These are phyloP conservation scores for Boletus edulis DNA, from an alignment of 768 basidiomycete genomes.

Conservation along the genomic window DNA sequence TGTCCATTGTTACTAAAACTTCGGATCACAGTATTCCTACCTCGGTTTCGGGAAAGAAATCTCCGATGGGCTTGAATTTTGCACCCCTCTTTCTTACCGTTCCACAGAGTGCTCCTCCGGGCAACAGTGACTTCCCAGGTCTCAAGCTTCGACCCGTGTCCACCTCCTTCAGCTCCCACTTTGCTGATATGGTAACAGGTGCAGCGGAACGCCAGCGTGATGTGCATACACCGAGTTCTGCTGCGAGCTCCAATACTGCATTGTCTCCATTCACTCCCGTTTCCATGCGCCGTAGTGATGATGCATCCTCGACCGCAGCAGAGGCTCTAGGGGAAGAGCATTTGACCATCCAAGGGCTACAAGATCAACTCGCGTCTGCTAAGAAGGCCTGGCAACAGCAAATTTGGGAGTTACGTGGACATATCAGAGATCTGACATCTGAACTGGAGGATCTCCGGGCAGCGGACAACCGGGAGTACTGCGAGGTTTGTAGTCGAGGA, in stretches of 20 bases:
- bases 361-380: conserved; percentile 56
- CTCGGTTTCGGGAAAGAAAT: conserved; percentile 9
- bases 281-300: conserved; percentile 33
- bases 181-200: conserved; percentile 43
- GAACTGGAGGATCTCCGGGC: conserved; percentile 60
- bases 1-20: conserved; percentile 29
- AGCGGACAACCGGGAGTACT: conserved; percentile 43
- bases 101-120: conserved; percentile 66
- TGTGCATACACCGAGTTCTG: conserved; percentile 50
- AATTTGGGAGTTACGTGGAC: conserved; percentile 72
- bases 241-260: conserved; percentile 37
- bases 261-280: conserved; percentile 50
- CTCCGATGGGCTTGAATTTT: conserved; percentile 11
- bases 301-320: conserved; percentile 24
- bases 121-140: conserved; percentile 58
- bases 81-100: conserved; percentile 17
- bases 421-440: conserved; percentile 66
- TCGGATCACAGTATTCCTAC: conserved; percentile 14
- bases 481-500: conserved; percentile 62
- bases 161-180: conserved; percentile 69
- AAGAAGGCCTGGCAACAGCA: conserved; percentile 70
- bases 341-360: conserved; percentile 49
- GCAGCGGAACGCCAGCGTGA: conserved; percentile 37
- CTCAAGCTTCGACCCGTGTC: conserved; percentile 76
- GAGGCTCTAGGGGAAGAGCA: conserved; percentile 40